Percentiles rank a stretch among this genome's conserved stretches.
phyloP scores from a whole-genome alignment of 2,329 filamentous ascomycete species.

The Cladosporium sp. region DNA sequence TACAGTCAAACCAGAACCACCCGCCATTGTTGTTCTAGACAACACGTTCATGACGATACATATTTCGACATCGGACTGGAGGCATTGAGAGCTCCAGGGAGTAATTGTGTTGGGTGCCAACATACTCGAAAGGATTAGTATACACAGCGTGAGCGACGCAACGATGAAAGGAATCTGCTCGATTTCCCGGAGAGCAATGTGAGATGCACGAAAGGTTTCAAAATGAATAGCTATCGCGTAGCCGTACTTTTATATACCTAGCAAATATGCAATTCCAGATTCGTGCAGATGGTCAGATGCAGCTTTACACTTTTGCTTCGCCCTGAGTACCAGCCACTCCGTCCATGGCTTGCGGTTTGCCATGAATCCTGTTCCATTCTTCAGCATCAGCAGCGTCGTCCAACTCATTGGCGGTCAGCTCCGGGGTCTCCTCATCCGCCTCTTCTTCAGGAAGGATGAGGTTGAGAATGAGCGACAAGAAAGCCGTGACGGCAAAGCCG shows the following conservation, averaged over 20 bases:
- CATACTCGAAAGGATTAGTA: too few relatives aligned
- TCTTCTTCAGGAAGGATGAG: slow-evolving; percentile 68
- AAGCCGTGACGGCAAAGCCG: slow-evolving; percentile 69
- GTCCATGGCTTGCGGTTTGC: slow-evolving; percentile 18
- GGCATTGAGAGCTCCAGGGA: too few relatives aligned
- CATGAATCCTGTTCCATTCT: slow-evolving; percentile 37
- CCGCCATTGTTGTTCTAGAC: too few relatives aligned
- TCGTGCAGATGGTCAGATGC: background rate
- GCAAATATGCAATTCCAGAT: background rate
- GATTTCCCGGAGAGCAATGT: too few relatives aligned
- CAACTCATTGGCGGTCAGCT: slow-evolving; percentile 38
- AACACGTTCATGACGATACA: too few relatives aligned
- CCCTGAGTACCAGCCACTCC: slow-evolving; percentile 6
- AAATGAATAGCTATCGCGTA: background rate
- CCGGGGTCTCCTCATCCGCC: slow-evolving; percentile 55
- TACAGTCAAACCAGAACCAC: too few relatives aligned
- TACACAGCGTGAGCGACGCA: too few relatives aligned
- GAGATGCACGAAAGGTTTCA: too few relatives aligned
- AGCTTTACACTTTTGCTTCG: slow-evolving; percentile 1
- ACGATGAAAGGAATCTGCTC: too few relatives aligned
- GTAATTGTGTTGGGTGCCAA: too few relatives aligned
- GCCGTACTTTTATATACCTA: background rate
- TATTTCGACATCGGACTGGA: too few relatives aligned
- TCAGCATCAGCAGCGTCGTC: slow-evolving; percentile 37
- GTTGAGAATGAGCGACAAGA: slow-evolving; percentile 70